Base-by-base conservation (phyloP, 2,329 filamentous ascomycete species). In the Penicillium hesseltinei region DNA sequence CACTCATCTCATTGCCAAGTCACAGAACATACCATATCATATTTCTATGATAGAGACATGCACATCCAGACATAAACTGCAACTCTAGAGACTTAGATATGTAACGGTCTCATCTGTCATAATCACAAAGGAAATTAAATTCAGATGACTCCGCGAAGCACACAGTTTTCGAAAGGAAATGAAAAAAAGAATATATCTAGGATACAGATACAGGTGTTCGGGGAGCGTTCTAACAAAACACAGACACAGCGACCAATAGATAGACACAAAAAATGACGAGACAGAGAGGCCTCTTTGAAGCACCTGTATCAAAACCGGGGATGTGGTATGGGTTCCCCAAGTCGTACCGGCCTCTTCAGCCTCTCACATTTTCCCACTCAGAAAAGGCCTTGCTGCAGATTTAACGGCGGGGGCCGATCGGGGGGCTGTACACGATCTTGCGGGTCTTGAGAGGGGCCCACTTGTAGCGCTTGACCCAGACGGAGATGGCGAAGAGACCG, bases 381-480 rank as follows among this genome's bases (percentile, higher is more conserved):
- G 66, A 69, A 60, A 63, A 40, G 64, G 66, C 62, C 61, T 53
- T 57, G 58, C 56, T 63, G 64, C 63, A 59, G 61, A 62, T 69
- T 71, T 66, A 73, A 62, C 72, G 72, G 58, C 71, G 71, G 62
- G 70, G 67, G 56, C 75, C 69, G 31, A 67, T 63, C 5, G 91
- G 91, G 63, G 91, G 90, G 75, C 87, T 89, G 81, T 96, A 96
- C 69, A 87, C 83, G 69, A 97, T 81, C 88, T 97, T 96, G 74
- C 94, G 88, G 70, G 92, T 89, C 89, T 99, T 99, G 78, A 99
- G 81, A 72, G 90, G 88, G 60, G 92, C 84, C 94, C 94, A 99
- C 87, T 97, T 99, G 88, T 99, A 99, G 82, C 92, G 88, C 90
- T 99, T 99, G 66, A 97, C 89, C 92, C 92, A 99, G 70, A 99